These are phyloP conservation scores for Arthrobotrys conoides DNA, from an alignment of 2,329 filamentous ascomycete genomes.

Conservation along the genomic window DNA sequence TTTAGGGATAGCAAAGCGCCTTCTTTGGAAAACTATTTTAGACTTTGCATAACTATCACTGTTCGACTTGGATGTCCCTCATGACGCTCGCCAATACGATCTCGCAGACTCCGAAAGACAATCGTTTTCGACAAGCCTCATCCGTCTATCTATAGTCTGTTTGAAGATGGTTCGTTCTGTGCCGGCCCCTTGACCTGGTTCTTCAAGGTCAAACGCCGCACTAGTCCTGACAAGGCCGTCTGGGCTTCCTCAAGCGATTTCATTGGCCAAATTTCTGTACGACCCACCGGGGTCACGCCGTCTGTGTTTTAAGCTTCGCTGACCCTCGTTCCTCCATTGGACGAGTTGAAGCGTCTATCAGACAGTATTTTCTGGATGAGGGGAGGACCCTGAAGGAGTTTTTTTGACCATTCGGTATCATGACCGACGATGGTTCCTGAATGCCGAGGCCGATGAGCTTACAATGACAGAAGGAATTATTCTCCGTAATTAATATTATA, in stretches of 20 bases:
- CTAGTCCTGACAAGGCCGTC: slow-evolving; percentile 30
- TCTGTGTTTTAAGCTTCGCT: slow-evolving; percentile 38
- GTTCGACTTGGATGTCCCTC: slow-evolving; percentile 4
- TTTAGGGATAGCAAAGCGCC: background rate
- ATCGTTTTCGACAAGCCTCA: slow-evolving; percentile 32
- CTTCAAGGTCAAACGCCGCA: slow-evolving; percentile 23
- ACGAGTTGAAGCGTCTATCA: slow-evolving; percentile 53
- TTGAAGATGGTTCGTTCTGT: slow-evolving; percentile 35
- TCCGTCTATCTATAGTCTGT: slow-evolving; percentile 49
- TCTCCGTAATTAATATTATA: slow-evolving; percentile 47
- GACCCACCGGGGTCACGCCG: slow-evolving; percentile 43
- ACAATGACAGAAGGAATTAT: slow-evolving; percentile 47
- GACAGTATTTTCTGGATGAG: slow-evolving; percentile 13
- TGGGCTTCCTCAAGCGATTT: slow-evolving; percentile 26
- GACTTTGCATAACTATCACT: slow-evolving; percentile 10
- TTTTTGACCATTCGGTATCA: slow-evolving; percentile 32
- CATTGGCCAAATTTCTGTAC: slow-evolving; percentile 49
- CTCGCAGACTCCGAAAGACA: background rate
- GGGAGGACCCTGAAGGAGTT: slow-evolving; percentile 4
- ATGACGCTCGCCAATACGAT: slow-evolving; percentile 32
- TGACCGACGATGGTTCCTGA: slow-evolving; percentile 20
- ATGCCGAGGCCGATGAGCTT: slow-evolving; percentile 9
- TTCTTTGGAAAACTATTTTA: slow-evolving; percentile 15
- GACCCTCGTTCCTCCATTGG: slow-evolving; percentile 31
- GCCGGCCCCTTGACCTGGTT: slow-evolving; percentile 28